phyloP scores from a whole-genome alignment of 139 green algal species.

The Coccomyxa sp. region DNA sequence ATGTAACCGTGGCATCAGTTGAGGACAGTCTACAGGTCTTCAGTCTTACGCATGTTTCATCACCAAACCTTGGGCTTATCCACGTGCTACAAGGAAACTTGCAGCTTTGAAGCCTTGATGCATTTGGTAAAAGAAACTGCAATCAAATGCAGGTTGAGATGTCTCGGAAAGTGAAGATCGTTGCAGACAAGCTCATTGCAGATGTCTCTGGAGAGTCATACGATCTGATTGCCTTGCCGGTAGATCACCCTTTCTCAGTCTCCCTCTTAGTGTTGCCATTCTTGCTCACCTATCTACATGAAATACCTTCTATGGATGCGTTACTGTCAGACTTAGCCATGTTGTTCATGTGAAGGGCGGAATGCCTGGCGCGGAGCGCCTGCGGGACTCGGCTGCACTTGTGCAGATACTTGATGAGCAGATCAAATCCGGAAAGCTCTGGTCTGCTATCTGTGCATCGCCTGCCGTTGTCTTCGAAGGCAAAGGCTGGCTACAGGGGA shows the following conservation, averaged over 20 bases:
- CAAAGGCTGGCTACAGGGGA: conserved; percentile 71
- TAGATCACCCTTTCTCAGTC: conserved; percentile 23
- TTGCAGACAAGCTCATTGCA: conserved; percentile 65
- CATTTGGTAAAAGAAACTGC: background rate
- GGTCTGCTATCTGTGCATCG: conserved; percentile 92
- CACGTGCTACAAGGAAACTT: background rate
- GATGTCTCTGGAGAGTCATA: conserved; percentile 35
- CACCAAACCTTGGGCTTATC: background rate
- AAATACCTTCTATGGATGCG: background rate
- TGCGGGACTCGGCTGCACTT: conserved; percentile 68
- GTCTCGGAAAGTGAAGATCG: conserved; percentile 68
- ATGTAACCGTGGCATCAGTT: conserved; percentile 78
- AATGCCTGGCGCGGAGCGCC: conserved; percentile 88
- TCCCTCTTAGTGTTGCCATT: background rate
- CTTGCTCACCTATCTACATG: background rate
- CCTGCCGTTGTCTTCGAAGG: conserved; percentile 85
- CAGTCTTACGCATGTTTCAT: background rate
- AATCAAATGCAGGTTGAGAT: conserved; percentile 32
- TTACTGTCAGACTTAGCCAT: background rate
- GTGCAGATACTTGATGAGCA: conserved; percentile 60
- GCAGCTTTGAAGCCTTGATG: no score
- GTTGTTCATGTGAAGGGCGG: conserved; percentile 62
- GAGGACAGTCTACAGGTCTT: conserved; percentile 48
- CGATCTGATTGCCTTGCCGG: conserved; percentile 85
- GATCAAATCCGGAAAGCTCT: conserved; percentile 28